phyloP scores from a whole-genome alignment of 2,329 filamentous ascomycete species.

The Colletotrichum theobromicola region DNA sequence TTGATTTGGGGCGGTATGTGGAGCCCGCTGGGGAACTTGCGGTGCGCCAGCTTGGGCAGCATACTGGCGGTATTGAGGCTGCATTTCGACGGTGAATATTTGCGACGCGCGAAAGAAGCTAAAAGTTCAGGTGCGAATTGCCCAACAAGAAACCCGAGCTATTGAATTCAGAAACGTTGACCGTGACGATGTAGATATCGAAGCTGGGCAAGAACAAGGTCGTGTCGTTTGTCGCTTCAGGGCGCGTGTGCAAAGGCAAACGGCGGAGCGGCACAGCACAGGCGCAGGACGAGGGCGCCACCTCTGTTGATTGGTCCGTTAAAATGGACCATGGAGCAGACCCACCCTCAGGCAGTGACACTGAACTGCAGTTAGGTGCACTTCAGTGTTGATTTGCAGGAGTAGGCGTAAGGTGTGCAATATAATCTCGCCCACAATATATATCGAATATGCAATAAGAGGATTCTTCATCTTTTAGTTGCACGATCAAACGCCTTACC shows the following conservation, averaged over 20 bases:
- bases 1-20: conserved; percentile 49
- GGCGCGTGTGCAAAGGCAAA: not conserved
- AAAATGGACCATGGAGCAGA: not conserved
- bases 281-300: not conserved
- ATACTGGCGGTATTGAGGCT: conserved; percentile 58
- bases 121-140: not conserved
- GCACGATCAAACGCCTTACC: not conserved
- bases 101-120: not conserved
- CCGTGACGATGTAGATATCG: conserved; percentile 26
- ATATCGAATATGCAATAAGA: not conserved
- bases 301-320: not conserved
- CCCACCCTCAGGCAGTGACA: not conserved
- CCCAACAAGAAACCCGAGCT: not conserved
- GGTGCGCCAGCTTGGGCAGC: conserved; percentile 28
- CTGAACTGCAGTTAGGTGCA: too few relatives aligned
- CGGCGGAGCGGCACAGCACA: not conserved
- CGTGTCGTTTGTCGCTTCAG: conserved; percentile 1
- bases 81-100: conserved; percentile 44
- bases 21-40: conserved; percentile 53
- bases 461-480: not conserved
- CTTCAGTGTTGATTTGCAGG: not conserved
- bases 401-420: not conserved
- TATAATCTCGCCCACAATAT: not conserved
- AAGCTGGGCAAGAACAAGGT: not conserved
- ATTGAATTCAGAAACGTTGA: not conserved